Conservation (phyloP, 352 stramenopile species). For the Pythium monospermum region DNA sequence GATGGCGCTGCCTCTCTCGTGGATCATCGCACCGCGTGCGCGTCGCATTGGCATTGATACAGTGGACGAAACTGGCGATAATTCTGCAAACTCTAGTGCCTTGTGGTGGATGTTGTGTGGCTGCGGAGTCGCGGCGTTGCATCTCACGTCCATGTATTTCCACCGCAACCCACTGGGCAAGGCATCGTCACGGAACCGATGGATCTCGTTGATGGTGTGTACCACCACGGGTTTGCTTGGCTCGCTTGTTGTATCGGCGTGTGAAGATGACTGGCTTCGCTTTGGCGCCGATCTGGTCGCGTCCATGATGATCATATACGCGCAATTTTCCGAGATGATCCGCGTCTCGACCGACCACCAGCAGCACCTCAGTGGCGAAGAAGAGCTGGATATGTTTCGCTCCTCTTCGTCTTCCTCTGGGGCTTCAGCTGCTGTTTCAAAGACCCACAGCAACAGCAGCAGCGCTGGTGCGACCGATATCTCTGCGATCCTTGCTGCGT, state of each 20-base stretch:
- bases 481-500: slow-evolving; percentile 27
- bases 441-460: no score
- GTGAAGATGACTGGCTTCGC: slow-evolving; percentile 50
- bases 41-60: slow-evolving; percentile 31
- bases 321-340: slow-evolving; percentile 32
- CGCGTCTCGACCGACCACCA: slow-evolving; percentile 15
- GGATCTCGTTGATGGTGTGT: slow-evolving; percentile 36
- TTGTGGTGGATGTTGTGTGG: slow-evolving; percentile 19
- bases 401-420: slow-evolving; percentile 4
- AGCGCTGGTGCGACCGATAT: slow-evolving; percentile 9
- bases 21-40: slow-evolving; percentile 22
- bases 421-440: no score
- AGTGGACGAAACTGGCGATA: slow-evolving; percentile 2
- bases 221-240: slow-evolving; percentile 33
- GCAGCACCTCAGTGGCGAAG: slow-evolving; percentile 14
- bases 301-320: slow-evolving; percentile 46
- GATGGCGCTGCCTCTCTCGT: slow-evolving; percentile 30
- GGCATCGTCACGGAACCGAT: slow-evolving; percentile 23
- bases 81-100: not conserved
- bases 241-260: slow-evolving; percentile 31
- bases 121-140: slow-evolving; percentile 16
- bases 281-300: slow-evolving; percentile 32
- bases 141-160: slow-evolving; percentile 28
- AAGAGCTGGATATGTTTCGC: slow-evolving; percentile 45
- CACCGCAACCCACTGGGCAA: slow-evolving; percentile 22